Evolutionary conservation across 2,329 filamentous ascomycete species (phyloP).

Genomic region (Nemania bipapillata): DNA sequence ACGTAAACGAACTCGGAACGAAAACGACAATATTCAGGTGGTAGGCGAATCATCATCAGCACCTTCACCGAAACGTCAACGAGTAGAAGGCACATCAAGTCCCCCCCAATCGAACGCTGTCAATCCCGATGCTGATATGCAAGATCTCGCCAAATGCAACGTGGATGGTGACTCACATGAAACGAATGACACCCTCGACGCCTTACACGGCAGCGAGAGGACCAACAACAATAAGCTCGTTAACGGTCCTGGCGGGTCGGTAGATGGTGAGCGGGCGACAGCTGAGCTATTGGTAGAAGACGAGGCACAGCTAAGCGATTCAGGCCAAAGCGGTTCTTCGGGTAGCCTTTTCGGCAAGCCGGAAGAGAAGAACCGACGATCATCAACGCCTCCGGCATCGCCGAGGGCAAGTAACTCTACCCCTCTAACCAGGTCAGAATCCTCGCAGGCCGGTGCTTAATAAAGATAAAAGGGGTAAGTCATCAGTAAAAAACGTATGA

Average conservation of each 20-base stretch:
- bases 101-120: background rate
- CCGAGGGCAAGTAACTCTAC: background rate
- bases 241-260: background rate
- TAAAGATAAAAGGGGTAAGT: background rate
- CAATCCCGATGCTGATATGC: too few species aligned
- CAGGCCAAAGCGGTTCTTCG: background rate
- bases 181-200: background rate
- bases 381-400: slow-evolving; percentile 1
- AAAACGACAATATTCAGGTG: background rate
- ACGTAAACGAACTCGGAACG: slow-evolving; percentile 11
- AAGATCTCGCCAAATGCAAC: background rate
- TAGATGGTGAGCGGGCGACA: background rate
- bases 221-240: background rate
- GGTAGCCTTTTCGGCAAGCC: slow-evolving; percentile 1
- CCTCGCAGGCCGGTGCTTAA: background rate
- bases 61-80: slow-evolving; percentile 24
- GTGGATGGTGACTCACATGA: background rate
- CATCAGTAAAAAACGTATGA: background rate
- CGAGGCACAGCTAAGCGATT: background rate
- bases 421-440: background rate
- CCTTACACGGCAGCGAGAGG: background rate
- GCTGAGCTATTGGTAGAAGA: too few species aligned
- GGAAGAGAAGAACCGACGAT: background rate
- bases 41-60: background rate
- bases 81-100: background rate